Conservation (phyloP, 1,139 yeast species). For the Candida tropicalis region DNA sequence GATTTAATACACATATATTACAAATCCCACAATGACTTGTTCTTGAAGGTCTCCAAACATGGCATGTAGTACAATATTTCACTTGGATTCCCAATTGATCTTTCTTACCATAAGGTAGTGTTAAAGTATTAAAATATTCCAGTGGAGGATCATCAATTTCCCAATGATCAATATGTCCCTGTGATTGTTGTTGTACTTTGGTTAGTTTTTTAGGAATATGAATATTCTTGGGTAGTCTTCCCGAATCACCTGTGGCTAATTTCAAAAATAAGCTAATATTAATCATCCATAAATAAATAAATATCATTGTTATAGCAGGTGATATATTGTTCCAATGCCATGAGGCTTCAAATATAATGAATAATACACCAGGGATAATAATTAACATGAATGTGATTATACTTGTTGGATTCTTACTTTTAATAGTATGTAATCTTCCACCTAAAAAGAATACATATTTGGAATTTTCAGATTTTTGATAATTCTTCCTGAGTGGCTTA, state of each 20-base stretch:
- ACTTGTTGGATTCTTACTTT: constrained; percentile 34
- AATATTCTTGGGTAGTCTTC: constrained; percentile 67
- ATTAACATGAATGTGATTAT: constrained; percentile 36
- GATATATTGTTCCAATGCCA: constrained; percentile 62
- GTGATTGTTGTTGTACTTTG: neutral
- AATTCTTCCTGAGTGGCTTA: constrained; percentile 24
- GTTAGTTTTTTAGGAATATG: constrained; percentile 48
- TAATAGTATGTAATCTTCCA: constrained; percentile 57
- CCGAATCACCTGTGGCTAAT: constrained; percentile 70
- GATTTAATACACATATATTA: constrained; percentile 45
- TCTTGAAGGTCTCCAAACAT: constrained; percentile 51
- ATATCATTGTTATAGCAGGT: constrained; percentile 60
- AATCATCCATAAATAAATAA: constrained; percentile 59
- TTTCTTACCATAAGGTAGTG: constrained; percentile 48
- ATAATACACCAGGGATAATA: constrained; percentile 53
- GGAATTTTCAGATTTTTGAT: constrained; percentile 36
- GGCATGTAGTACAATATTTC: constrained; percentile 48
- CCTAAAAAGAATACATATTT: constrained; percentile 58
- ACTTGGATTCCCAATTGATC: constrained; percentile 41
- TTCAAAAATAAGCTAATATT: constrained; percentile 50
- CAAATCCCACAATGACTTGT: constrained; percentile 47
- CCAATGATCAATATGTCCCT: neutral
- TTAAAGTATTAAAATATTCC: constrained; percentile 61
- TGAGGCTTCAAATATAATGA: constrained; percentile 43
- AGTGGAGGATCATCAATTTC: constrained; percentile 42